These are phyloP conservation scores for Stipa capillata DNA, from an alignment of 176 grass and related monocot genomes.

Conservation along the genomic window DNA sequence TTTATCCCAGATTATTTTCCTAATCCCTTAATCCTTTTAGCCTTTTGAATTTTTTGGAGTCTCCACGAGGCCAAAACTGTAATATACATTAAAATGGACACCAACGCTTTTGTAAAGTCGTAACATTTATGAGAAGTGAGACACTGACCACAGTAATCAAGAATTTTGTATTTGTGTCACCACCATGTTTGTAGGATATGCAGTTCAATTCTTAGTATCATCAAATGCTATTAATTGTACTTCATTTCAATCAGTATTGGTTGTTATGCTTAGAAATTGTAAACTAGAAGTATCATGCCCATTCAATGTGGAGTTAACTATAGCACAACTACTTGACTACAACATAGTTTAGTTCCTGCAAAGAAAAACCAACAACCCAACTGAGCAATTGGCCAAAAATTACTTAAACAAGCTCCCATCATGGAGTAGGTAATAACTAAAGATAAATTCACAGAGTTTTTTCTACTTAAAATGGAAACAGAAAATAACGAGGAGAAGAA, in stretches of 20 bases:
- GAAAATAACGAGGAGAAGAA: not conserved
- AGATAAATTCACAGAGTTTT: no score
- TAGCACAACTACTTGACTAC: not conserved
- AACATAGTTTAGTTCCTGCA: not conserved
- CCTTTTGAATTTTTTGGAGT: not conserved
- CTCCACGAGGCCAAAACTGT: not conserved
- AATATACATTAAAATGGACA: no score
- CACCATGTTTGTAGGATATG: not conserved
- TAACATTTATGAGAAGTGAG: not conserved
- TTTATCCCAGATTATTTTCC: not conserved
- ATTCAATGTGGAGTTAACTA: no score
- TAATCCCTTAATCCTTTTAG: no score
- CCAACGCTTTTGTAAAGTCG: not conserved
- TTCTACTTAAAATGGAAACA: not conserved
- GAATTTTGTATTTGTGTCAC: not conserved
- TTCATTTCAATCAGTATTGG: no score
- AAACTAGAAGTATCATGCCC: no score
- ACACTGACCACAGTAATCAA: not conserved
- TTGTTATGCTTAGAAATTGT: no score
- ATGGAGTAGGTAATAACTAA: no score
- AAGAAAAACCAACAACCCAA: not conserved
- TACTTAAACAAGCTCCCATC: no score
- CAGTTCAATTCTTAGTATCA: no score
- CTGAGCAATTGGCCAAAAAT: not conserved
- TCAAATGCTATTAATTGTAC: not conserved